These are phyloP conservation scores for Solanum clarkiae DNA, from an alignment of 257 asterid genomes.

Conservation along the genomic window DNA sequence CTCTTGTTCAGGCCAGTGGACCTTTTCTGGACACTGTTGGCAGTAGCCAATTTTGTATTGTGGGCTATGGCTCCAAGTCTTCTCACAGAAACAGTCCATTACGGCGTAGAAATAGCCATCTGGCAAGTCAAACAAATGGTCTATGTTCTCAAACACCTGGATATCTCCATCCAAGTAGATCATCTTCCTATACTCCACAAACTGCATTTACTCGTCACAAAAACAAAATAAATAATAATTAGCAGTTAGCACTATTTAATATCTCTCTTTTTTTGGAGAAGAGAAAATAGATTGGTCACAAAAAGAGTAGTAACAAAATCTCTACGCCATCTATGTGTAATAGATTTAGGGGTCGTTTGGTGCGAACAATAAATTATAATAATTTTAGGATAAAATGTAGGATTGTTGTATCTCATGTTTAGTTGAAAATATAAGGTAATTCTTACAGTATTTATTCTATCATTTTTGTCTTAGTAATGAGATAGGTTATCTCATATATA, in stretches of 20 bases:
- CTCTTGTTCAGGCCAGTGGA: background rate
- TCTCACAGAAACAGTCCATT: conserved; percentile 6
- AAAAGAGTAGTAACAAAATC: background rate
- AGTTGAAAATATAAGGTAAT: no score
- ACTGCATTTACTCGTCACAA: background rate
- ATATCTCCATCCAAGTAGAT: conserved; percentile 8
- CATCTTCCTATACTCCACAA: conserved; percentile 8
- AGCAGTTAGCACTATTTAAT: background rate
- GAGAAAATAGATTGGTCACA: no score
- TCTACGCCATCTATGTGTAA: background rate
- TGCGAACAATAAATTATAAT: no score
- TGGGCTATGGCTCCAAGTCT: background rate
- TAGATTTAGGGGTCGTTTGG: no score
- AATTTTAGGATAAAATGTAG: no score
- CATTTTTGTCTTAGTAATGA: no score
- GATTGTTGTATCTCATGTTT: no score
- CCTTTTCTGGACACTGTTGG: background rate
- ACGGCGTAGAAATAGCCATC: background rate
- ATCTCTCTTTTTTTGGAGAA: no score
- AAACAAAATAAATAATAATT: no score
- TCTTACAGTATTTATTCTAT: no score
- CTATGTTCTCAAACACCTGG: conserved; percentile 2
- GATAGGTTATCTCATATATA: no score
- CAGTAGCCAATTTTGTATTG: background rate
- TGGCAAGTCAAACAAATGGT: conserved; percentile 1